Evolutionary conservation across 352 stramenopile genomes (phyloP).

Genomic region (Thalassiosira allenii): DNA sequence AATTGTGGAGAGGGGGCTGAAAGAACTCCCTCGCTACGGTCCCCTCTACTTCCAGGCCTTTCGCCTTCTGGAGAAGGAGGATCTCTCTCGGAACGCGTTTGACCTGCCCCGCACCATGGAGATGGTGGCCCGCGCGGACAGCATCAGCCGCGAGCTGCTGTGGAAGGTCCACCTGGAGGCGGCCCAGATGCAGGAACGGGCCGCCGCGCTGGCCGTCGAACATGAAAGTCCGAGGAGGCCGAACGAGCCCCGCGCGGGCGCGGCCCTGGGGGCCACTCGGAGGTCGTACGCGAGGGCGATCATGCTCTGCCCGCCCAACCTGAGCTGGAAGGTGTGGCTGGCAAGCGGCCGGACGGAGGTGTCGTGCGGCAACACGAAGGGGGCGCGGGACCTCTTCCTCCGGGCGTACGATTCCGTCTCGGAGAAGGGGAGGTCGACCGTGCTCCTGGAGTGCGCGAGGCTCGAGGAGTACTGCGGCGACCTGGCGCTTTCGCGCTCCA

Average conservation of each 20-base stretch:
- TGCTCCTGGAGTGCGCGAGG: slow-evolving; percentile 88
- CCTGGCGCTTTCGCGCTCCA: slow-evolving; percentile 78
- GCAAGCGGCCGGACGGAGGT: slow-evolving; percentile 88
- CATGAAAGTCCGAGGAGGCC: slow-evolving; percentile 34
- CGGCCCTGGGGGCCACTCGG: slow-evolving; percentile 39
- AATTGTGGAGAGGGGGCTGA: slow-evolving; percentile 87
- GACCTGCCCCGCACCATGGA: slow-evolving; percentile 66
- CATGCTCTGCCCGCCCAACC: slow-evolving; percentile 84
- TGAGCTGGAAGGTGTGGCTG: slow-evolving; percentile 90
- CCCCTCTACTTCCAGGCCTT: slow-evolving; percentile 92
- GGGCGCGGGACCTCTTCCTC: slow-evolving; percentile 83
- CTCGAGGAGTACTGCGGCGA: slow-evolving; percentile 89
- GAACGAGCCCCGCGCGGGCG: slow-evolving; percentile 13
- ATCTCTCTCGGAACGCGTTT: slow-evolving; percentile 64
- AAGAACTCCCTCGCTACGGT: slow-evolving; percentile 88
- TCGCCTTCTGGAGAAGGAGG: slow-evolving; percentile 86
- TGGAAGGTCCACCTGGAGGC: slow-evolving; percentile 91
- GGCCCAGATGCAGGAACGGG: slow-evolving; percentile 87
- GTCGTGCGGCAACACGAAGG: slow-evolving; percentile 70
- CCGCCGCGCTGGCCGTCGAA: slow-evolving; percentile 50
- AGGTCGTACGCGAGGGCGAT: slow-evolving; percentile 84
- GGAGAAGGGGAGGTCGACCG: slow-evolving; percentile 86
- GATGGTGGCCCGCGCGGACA: slow-evolving; percentile 75
- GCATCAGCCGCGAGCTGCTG: slow-evolving; percentile 88
- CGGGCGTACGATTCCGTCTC: slow-evolving; percentile 87